phyloP scores from a whole-genome alignment of 1,284 basidiomycete species.

The Tausonia pullulans region DNA sequence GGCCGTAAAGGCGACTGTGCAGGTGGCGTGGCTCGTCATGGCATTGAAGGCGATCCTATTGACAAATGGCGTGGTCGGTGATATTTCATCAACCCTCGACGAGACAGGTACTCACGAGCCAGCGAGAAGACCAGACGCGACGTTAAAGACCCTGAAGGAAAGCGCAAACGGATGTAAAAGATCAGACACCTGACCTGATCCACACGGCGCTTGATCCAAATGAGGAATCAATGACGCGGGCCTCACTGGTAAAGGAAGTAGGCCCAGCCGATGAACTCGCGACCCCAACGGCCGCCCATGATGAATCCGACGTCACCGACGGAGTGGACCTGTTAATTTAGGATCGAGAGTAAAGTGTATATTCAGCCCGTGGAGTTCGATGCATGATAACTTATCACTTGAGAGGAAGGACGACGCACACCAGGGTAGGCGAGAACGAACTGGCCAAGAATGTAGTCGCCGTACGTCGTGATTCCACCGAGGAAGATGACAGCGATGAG shows the following conservation, averaged over 20 bases:
- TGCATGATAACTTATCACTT: neutral
- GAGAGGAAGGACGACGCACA: neutral
- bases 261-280: conserved; percentile 25
- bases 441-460: conserved; percentile 23
- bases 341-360: neutral
- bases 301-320: conserved; percentile 27
- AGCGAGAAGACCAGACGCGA: conserved; percentile 22
- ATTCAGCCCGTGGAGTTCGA: conserved; percentile 20
- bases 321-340: neutral
- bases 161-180: too few relatives aligned
- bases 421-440: conserved; percentile 29
- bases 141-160: conserved; percentile 22
- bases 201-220: too few relatives aligned
- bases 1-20: conserved; percentile 31
- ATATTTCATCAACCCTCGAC: too few relatives aligned
- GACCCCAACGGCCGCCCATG: conserved; percentile 24
- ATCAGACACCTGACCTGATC: too few relatives aligned
- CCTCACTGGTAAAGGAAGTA: conserved; percentile 17
- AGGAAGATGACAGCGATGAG: neutral
- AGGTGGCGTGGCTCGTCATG: conserved; percentile 27
- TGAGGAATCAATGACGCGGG: too few relatives aligned
- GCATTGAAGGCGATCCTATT: conserved; percentile 25
- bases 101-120: conserved; percentile 9
- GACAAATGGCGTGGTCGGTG: neutral
- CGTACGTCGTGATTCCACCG: conserved; percentile 9